Conservation (phyloP, 768 basidiomycete species). For the Tylopilus subfusipes region DNA sequence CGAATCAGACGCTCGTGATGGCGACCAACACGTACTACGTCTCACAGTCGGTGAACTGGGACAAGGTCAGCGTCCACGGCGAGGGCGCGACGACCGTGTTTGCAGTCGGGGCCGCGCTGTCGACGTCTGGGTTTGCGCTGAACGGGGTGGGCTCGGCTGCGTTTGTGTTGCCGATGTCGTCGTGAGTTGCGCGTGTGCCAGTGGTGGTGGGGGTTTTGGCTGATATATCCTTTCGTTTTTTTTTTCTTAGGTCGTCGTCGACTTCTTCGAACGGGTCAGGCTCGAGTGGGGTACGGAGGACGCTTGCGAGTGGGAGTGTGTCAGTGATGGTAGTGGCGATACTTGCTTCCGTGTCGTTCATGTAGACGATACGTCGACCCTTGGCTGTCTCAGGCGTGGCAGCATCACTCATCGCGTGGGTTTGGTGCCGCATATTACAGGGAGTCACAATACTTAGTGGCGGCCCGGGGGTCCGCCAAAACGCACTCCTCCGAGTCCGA, state of each 20-base stretch:
- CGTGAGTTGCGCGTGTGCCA: slow-evolving; percentile 10
- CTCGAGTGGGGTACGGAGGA: not conserved
- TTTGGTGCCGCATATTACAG: no score
- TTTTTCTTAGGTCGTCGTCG: not conserved
- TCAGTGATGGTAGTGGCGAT: not conserved
- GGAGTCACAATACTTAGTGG: no score
- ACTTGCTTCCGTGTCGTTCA: not conserved
- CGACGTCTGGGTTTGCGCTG: slow-evolving; percentile 18
- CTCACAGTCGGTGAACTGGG: slow-evolving; percentile 32
- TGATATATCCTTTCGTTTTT: not conserved
- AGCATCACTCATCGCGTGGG: no score
- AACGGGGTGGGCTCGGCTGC: slow-evolving; percentile 19
- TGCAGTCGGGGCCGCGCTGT: slow-evolving; percentile 9
- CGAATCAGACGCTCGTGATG: slow-evolving; percentile 43
- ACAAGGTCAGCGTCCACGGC: slow-evolving; percentile 23
- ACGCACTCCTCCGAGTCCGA: no score
- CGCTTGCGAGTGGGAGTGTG: not conserved
- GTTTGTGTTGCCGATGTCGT: slow-evolving; percentile 8
- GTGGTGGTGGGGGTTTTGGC: not conserved
- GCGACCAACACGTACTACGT: slow-evolving; percentile 50
- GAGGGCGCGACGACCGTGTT: slow-evolving; percentile 1
- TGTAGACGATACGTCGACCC: slow-evolving; percentile 2
- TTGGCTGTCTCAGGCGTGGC: no score
- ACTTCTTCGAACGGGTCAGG: not conserved
- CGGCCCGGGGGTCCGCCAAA: no score